These are phyloP conservation scores for Pseudonitzschia pungens DNA, from an alignment of 108 stramenopile species.

Conservation along the genomic window DNA sequence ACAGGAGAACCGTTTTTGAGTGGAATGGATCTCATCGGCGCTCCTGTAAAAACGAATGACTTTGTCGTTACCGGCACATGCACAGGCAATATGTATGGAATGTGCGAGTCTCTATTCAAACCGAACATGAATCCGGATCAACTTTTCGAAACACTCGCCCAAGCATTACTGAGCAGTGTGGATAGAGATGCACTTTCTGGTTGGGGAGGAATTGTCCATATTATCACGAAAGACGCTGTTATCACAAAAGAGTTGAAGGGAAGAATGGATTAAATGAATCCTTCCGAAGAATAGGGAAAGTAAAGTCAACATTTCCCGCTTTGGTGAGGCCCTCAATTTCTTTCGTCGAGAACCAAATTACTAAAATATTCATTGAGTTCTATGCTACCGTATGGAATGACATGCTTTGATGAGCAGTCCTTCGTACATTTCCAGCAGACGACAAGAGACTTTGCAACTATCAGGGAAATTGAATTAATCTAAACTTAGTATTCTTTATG, in stretches of 20 bases:
- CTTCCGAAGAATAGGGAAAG: not conserved
- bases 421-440: too few species aligned
- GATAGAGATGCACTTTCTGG: conserved; percentile 97
- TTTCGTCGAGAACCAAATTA: too few species aligned
- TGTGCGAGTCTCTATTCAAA: conserved; percentile 96
- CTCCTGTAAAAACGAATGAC: conserved; percentile 85
- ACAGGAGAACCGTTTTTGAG: conserved; percentile 87
- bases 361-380: too few species aligned
- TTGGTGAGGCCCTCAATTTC: too few species aligned
- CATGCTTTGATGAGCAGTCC: too few species aligned
- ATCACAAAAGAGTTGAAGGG: conserved; percentile 89
- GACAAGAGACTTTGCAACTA: too few species aligned
- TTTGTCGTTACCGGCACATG: conserved; percentile 98
- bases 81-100: conserved; percentile 96
- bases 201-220: conserved; percentile 99
- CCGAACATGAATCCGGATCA: conserved; percentile 94
- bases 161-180: conserved; percentile 93
- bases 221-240: conserved; percentile 89
- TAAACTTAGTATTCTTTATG: too few species aligned
- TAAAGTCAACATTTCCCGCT: too few species aligned
- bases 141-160: conserved; percentile 96
- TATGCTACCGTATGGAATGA: too few species aligned
- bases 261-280: conserved; percentile 68
- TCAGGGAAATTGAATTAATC: too few species aligned
- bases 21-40: conserved; percentile 97